Base-by-base conservation (phyloP, 1,139 yeast species). In the Keqinozyma sinolaborantium region DNA sequence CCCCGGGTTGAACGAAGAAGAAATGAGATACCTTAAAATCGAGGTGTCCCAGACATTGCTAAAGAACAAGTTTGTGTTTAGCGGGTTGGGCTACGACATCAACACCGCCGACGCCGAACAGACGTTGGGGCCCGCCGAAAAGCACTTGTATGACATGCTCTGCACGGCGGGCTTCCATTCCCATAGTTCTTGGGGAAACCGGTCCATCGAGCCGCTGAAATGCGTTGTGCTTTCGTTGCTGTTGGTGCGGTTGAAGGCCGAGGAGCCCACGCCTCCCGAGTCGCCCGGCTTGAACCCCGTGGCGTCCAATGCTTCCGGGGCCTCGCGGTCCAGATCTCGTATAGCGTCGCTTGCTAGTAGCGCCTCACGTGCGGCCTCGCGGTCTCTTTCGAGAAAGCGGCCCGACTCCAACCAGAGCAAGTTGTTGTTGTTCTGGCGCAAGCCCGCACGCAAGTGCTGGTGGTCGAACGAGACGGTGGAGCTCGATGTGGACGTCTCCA, bases 401-500 rank as follows among this genome's bases (percentile, higher is more conserved):
- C 53, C 56, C 36, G 50, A 45, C 9, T 62, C 62, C 28, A 45
- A 58, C 25, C 63, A 57, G 43, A 70, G 67, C 33, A 92, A 94
- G 53, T 70, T 94, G 33, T 69, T 94, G 24, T 66, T 94, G 36
- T 94, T 94, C 54, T 94, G 98, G 98, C 74, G 96, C 41, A 92
- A 92, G 53, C 99, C 99, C 0, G 99, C 99, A 1, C 73, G 98
- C 51, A 94, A 94, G 55, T 94, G 99, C 60, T 94, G 99, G 99
- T 94, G 99, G 99, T 83, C 85, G 9, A 83, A 83, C 48, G 78
- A 77, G 28, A 63, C 69, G 29, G 64, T 79, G 14, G 73, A 71
- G 5, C 64, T 87, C 20, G 70, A 69, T 23, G 64, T 83, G 7
- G 53, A 47, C 12, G 40, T 44, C 2, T 41, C 40, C 11, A 43